Evolutionary conservation across 2,329 filamentous ascomycete species (phyloP), one percentile per base, ranked within the genome.

Genomic region (Atkinsonella hypoxylon): DNA sequence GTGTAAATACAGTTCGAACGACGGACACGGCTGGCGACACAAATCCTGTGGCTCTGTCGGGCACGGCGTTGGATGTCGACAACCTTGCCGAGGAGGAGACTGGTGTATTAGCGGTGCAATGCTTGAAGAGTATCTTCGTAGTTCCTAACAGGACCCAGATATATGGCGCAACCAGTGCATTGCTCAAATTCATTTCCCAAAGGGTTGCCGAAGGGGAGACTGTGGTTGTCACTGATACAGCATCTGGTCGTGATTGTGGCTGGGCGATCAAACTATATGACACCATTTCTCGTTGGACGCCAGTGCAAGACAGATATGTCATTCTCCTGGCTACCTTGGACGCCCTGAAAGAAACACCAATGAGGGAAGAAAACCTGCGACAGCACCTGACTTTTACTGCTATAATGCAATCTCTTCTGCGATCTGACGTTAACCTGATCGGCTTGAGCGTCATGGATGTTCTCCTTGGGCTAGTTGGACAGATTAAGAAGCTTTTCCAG

Each of bases 361-460:
- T 90, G 36, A 76, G 76, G 6, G 86, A 90, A 60, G 81, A 84
- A 10, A 81, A 82, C 41, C 67, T 96, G 34, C 76, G 81, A 43
- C 81, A 86, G 50, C 87, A 95, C 60, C 72, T 89, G 49, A 79
- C 85, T 4, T 73, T 95, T 53, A 79, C 86, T 1, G 83, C 82
- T 42, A 82, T 96, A 67, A 81, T 96, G 53, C 82, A 87, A 54
- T 87, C 86, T 55, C 75, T 97, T 10, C 73, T 98, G 45, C 83
- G 85, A 48, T 96, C 91, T 0, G 83, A 91, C 41, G 83, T 95
- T 62, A 97, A 96, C 66, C 76, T 97, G 62, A 96, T 98, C 54
- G 93, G 93, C 1, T 74, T 98, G 44, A 96, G 90, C 63, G 86
- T 97, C 48, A 97, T 97, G 83, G 93, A 98, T 64, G 83, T 97